Evolutionary conservation across 495 filamentous ascomycete genomes (phyloP), one percentile per base, ranked within the genome.

Genomic region (Aspergillus olivimuriae): DNA sequence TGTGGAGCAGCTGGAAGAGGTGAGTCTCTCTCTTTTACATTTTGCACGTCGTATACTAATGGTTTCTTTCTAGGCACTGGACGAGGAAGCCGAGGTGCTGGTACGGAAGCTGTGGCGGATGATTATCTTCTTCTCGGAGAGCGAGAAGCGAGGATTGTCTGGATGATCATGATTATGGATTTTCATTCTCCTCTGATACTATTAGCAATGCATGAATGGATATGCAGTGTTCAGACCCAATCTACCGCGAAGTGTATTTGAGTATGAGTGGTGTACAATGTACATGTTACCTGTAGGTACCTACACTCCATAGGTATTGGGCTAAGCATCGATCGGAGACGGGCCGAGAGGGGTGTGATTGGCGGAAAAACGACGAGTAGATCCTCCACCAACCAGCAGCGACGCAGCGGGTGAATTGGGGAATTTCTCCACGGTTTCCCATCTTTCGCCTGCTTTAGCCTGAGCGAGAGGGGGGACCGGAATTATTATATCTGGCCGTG

Each of bases 91-190:
- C 3, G 90, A 95, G 61, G 85, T 83, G 8, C 68, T 98, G 51
- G 92, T 97, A 15, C 91, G 86, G 77, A 97, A 96, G 66, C 75
- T 98, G 20, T 98, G 92, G 92, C 79, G 92, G 34, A 94, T 97
- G 89, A 78, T 95, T 38, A 95, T 97, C 61, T 97, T 96, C 82
- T 97, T 89, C 55, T 91, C 87, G 19, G 92, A 98, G 67, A 84
- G 82, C 55, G 92, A 95, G 78, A 95, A 92, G 71, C 76, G 88
- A 44, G 91, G 92, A 1, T 67, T 94, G 28, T 87, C 86, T 19
- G 79, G 80, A 16, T 87, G 70, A 44, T 41, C 18, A 9, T 9
- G 7, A 12, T 39, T 17, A 40, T 30, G 15, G 22, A 17, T 21
- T 6, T 36, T 20, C 18, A 17, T 7, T n/a, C 37, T 18, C 17